Conservation (phyloP, 129 eudicot species). For the Flaveria linearis region DNA sequence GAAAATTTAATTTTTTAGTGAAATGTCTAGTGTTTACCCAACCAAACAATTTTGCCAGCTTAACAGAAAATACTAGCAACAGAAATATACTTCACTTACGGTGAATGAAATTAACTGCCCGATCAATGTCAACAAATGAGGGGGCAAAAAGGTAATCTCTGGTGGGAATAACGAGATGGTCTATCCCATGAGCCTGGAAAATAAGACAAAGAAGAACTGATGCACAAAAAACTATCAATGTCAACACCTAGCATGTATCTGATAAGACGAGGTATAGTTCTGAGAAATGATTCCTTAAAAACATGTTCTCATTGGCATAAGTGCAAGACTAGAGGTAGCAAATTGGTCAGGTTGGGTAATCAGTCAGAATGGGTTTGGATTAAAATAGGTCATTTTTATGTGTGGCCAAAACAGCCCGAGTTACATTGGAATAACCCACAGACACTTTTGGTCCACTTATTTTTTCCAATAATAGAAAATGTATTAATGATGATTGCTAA, state of each 20-base stretch:
- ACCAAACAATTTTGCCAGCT: neutral
- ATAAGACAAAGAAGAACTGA: neutral
- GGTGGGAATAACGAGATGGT: constrained; percentile 89
- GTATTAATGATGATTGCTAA: neutral
- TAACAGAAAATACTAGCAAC: constrained; percentile 4
- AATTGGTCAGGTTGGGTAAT: neutral
- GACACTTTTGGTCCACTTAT: neutral
- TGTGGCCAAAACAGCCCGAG: neutral
- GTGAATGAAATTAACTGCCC: constrained; percentile 77
- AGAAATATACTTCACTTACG: constrained; percentile 37
- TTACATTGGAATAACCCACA: neutral
- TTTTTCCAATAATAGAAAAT: neutral
- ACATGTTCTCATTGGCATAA: constrained; percentile 4
- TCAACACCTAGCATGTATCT: neutral
- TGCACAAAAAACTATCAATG: neutral
- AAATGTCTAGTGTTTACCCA: neutral
- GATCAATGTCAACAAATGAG: constrained; percentile 65
- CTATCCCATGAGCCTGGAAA: constrained; percentile 77
- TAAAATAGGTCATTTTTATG: neutral
- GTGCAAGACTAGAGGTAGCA: neutral
- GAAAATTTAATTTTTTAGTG: neutral
- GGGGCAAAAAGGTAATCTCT: constrained; percentile 95
- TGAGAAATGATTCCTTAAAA: neutral
- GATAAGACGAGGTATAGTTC: neutral
- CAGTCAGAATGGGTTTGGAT: neutral